Base-by-base conservation (phyloP, 1,284 basidiomycete genomes). In the Veloboletus limbatus region DNA sequence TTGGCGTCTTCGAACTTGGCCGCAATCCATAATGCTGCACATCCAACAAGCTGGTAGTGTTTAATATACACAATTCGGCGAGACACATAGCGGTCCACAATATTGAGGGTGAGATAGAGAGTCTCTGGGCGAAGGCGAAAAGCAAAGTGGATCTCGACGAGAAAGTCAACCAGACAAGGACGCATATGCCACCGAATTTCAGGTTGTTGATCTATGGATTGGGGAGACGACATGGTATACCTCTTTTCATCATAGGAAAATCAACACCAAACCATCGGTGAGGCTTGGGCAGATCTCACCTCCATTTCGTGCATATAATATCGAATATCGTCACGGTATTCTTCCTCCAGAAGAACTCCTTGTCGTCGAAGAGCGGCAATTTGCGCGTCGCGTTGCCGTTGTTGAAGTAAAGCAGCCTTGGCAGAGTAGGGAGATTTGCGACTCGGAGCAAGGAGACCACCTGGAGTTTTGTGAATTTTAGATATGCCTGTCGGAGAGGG, bases 1-100 rank as follows among this genome's bases (percentile, higher is more conserved):
- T 99, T 99, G 33, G 95, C 88, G 65, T 99, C 97, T 71, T 99
- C 97, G 61, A 97, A 99, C 72, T 99, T 99, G 60, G 97, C 91
- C 6, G 97, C 97, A 58, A 99, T 98, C 93, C 96, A 96, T 5
- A 99, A 79, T 17, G 97, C 94, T 11, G 96, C 92, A 62, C 97
- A 99, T 26, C 97, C 97, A 43, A 99, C 96, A 42, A 99, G 88
- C 67, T 99, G 97, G 68, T 98, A 99, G 72, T 99, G 97, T 70
- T 97, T 97, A 75, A 95, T 94, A 74, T 94, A 98, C 45, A 99
- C 97, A 56, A 99, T 89, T 36, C 97, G 91, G 58, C 95, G 93
- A 43, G 97, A 98, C 24, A 99, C 92, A 70, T 99, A 99, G 58
- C 97, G 93, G 71, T 99, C 97, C 67, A 99, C 87, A 66, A 99